Evolutionary conservation across 2,329 filamentous ascomycete species (phyloP).

Genomic region (Stemphylium beticola): DNA sequence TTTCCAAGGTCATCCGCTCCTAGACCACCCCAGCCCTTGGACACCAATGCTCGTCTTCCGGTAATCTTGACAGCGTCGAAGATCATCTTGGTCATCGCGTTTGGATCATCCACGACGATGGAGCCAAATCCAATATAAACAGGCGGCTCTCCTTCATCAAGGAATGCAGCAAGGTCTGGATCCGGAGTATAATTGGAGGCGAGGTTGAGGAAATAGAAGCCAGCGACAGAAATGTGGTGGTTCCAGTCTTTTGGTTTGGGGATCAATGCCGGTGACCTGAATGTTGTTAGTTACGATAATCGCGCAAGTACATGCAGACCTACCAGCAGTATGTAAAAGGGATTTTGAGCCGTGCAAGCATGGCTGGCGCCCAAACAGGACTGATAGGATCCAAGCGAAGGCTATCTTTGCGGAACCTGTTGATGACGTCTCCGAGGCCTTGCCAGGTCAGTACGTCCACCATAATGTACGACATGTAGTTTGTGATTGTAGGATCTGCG

Average conservation of each 20-base stretch:
- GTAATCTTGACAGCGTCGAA: constrained; percentile 56
- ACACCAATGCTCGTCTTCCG: constrained; percentile 79
- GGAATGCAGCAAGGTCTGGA: constrained; percentile 48
- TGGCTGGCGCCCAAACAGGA: constrained; percentile 80
- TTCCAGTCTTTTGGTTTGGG: constrained; percentile 56
- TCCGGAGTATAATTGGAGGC: constrained; percentile 49
- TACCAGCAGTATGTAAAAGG: constrained; percentile 92
- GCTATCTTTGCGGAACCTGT: constrained; percentile 77
- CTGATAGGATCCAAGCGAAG: constrained; percentile 79
- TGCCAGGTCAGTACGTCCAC: constrained; percentile 96
- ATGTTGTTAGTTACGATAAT: neutral
- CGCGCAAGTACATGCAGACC: neutral
- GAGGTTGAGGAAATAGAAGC: constrained; percentile 50
- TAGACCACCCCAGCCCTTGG: constrained; percentile 87
- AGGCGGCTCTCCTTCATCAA: constrained; percentile 48
- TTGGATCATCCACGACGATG: constrained; percentile 52
- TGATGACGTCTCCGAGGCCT: constrained; percentile 88
- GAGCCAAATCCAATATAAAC: constrained; percentile 53
- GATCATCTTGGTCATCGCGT: constrained; percentile 51
- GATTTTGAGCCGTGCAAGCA: constrained; percentile 75
- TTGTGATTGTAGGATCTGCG: constrained; percentile 76
- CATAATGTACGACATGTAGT: constrained; percentile 81
- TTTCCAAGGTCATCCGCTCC: constrained; percentile 69
- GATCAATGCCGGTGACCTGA: constrained; percentile 50
- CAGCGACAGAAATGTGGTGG: constrained; percentile 49